Base-by-base conservation (phyloP, 495 filamentous ascomycete genomes). In the Penicillium paradoxum region DNA sequence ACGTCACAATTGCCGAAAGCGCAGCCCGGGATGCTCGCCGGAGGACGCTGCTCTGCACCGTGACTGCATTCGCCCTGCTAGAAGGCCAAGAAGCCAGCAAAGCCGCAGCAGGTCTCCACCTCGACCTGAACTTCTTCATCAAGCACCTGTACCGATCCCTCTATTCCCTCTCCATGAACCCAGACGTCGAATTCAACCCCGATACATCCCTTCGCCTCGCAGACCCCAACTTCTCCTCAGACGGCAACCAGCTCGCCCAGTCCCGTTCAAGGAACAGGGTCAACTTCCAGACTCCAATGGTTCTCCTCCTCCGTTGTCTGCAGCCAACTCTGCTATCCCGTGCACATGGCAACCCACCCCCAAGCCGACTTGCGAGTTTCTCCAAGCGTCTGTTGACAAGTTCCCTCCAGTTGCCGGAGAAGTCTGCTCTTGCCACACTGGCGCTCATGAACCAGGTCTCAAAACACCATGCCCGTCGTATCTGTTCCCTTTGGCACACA, bases 91-190 rank as follows among this genome's bases (percentile, higher is more conserved):
- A 93, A 58, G 80, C 71, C 49, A 73, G 74, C 59, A 79, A 76
- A 59, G 84, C 88, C 3, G 85, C 87, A 52, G 66, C 72, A 15
- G 60, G 72, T 8, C 82, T 97, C 3, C 84, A 89, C 56, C 84
- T 98, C 27, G 95, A 98, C 67, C 81, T 98, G 18, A 87, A 84
- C 60, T 96, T 91, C 80, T 98, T 98, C 79, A 89, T 87, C 64
- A 87, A 86, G 29, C 88, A 96, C 66, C 88, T 97, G 38, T 97
- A 95, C 77, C 83, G 83, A 47, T 85, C 83, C 14, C 82, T 98
- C 2, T 77, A 92, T 57, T 76, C 83, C 11, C 79, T 93, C 17
- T 81, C 85, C 10, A 78, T 91, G 25, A 86, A 92, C 65, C 76
- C 93, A 0, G 90, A 96, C 63, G 82, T 97, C 56, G 95, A 97